Base-by-base conservation (phyloP, 2,329 filamentous ascomycete genomes). In the Didymella segeticola region DNA sequence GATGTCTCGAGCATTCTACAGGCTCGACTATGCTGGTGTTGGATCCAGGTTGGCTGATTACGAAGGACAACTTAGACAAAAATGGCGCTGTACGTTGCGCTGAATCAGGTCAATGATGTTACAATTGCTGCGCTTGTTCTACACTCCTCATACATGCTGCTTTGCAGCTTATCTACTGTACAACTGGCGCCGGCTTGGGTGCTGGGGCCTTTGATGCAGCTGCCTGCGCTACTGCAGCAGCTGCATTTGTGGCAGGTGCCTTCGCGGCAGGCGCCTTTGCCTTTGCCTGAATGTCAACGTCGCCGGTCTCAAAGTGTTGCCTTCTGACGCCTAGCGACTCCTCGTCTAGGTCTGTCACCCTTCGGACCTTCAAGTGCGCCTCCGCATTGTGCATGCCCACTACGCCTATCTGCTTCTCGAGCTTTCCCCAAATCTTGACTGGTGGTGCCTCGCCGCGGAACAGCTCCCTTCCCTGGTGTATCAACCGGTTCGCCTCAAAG, bases 351-450 rank as follows among this genome's bases (percentile, higher is more conserved):
- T 68, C 64, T 19, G 30, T 39, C 12, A 69, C 67, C 25, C 67
- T 60, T 22, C 62, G 48, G 22, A 70, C 49, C 55, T 69, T 63
- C 47, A 68, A 46, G 19, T 61, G 48, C 17, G 62, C 64, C 50
- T 64, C 69, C 0, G 67, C 68, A 12, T 68, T 68, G 56, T 70
- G 69, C 70, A 73, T 73, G 31, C 69, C 68, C 20, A 70, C 68
- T 17, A 74, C 63, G 8, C 66, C 66, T 27, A 74, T 63, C 17
- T 31, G 60, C 60, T 60, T 64, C 57, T 74, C 71, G 45, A 73
- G 51, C 29, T 43, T 47, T 1, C 66, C 65, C 63, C 63, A 67
- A 6, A 64, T 60, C 63, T 70, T 72, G 9, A 70, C 61, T 1
- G 63, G 63, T 26, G 68, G 60, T n/a, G 49, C 41, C 55, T 73